Conservation (phyloP, 176 grass and related monocot species). For the Miscanthus lutarioriparius region DNA sequence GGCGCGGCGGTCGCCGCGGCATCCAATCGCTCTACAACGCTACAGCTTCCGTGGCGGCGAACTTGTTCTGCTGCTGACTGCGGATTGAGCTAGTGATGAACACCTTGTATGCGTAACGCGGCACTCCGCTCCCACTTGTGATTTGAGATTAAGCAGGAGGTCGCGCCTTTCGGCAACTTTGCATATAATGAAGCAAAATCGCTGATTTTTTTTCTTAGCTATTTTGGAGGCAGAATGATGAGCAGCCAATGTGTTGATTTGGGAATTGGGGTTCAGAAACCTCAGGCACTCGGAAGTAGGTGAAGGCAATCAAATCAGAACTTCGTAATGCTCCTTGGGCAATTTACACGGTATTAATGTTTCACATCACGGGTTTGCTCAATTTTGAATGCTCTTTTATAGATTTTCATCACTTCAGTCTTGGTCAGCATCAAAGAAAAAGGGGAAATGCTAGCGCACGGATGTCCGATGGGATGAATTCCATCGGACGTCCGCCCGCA, state of each 20-base stretch:
- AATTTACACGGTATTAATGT: slow-evolving; percentile 5
- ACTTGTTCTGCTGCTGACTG: neutral
- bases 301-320: neutral
- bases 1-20: neutral
- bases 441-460: too few relatives aligned
- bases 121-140: neutral
- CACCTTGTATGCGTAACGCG: neutral
- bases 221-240: neutral
- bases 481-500: too few relatives aligned
- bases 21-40: neutral
- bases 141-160: too few relatives aligned
- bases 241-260: neutral
- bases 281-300: neutral
- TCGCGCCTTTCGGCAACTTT: too few relatives aligned
- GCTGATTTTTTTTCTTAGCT: neutral
- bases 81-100: neutral
- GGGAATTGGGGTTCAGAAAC: neutral
- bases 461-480: too few relatives aligned
- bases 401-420: neutral
- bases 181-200: too few relatives aligned
- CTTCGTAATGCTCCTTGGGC: neutral
- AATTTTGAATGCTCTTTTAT: too few relatives aligned
- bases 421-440: neutral
- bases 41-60: neutral
- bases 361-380: neutral